These are phyloP conservation scores for Termitomyces sp. DNA, from an alignment of 768 basidiomycete genomes.

Conservation along the genomic window DNA sequence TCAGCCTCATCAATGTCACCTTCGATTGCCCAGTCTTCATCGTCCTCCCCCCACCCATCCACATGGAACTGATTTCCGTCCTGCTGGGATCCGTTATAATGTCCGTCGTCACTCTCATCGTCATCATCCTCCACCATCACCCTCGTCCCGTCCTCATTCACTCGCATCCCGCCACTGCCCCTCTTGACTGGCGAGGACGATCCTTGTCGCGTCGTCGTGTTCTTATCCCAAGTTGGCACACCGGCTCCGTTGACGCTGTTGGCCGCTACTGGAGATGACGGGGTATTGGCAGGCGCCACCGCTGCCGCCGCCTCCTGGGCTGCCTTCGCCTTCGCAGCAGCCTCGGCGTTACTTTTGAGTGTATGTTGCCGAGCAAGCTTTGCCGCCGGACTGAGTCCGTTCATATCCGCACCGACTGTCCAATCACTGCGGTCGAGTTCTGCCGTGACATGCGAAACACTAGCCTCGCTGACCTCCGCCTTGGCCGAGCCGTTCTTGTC, in stretches of 20 bases:
- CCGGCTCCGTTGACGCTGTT: constrained; percentile 32
- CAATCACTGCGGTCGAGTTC: constrained; percentile 78
- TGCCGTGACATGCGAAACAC: constrained; percentile 76
- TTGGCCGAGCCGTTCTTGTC: constrained; percentile 42
- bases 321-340: constrained; percentile 59
- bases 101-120: constrained; percentile 50
- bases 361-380: constrained; percentile 89
- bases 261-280: constrained; percentile 4
- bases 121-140: constrained; percentile 71
- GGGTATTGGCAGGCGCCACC: constrained; percentile 30
- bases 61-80: constrained; percentile 34
- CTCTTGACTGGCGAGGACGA: constrained; percentile 36
- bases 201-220: constrained; percentile 58
- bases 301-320: constrained; percentile 40
- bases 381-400: constrained; percentile 84
- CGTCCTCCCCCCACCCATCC: constrained; percentile 68
- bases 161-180: constrained; percentile 28
- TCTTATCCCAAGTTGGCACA: constrained; percentile 76
- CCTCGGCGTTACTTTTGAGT: constrained; percentile 79
- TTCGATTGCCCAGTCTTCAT: constrained; percentile 72
- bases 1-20: constrained; percentile 65
- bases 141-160: constrained; percentile 62
- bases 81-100: constrained; percentile 33
- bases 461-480: constrained; percentile 53
- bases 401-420: constrained; percentile 50